Base-by-base conservation (phyloP, 2,329 filamentous ascomycete species). In the Metarhizium album region DNA sequence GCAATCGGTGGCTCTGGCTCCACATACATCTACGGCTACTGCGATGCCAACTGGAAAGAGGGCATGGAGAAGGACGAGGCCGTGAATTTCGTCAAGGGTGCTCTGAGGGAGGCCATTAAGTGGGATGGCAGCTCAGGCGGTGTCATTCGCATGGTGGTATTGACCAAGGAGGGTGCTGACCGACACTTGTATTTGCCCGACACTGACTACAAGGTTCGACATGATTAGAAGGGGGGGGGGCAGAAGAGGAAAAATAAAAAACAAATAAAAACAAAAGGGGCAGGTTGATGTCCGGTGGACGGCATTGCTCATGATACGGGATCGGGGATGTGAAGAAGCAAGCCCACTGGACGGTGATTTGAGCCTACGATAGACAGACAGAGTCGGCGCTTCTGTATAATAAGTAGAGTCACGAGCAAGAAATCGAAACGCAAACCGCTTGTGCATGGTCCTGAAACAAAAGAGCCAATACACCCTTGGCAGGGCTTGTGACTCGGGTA, bases 1-100 rank as follows among this genome's bases (percentile, higher is more conserved):
- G 83, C 93, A 42, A 98, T 98, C 63, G 90, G 90, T 60, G 93
- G 93, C 45, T 97, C 91, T 20, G 93, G 93, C 42, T 97, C 91
- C 60, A 97, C 93, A 55, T 98, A 98, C 76, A 98, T 98, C 70
- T 98, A 97, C 76, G 93, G 93, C 61, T 97, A 95, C 78, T 97
- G 90, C 67, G 91, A 98, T 67, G 84, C 89, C 52, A 82, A 98
- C 76, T 98, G 93, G 93, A 83, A 78, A 68, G 93, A 97, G 71
- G 82, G 82, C 58, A 97, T 98, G 90, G 88, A 86, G 49, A 89
- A 97, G 75, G 78, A 82, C 50, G 90, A 95, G 55, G 93, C 93
- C 1, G 83, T 98, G 57, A 71, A 83, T 40, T 98, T 98, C 63
- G 93, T 98, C 67, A 96, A 95, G 74, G 86, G 83, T 46, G 84